Evolutionary conservation across 345 rosid species (phyloP).

Genomic region (Hibiscus syriacus): DNA sequence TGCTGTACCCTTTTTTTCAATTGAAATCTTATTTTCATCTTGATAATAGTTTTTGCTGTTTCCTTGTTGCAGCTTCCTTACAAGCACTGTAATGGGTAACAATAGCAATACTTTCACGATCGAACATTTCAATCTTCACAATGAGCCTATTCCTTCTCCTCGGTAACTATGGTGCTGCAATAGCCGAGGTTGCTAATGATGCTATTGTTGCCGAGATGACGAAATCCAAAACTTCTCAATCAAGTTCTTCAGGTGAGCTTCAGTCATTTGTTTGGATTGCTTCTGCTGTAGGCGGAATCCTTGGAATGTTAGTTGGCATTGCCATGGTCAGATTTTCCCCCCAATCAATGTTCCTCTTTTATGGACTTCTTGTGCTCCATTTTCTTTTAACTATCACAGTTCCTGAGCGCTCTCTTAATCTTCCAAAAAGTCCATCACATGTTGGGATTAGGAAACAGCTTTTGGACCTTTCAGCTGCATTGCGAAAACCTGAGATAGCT

Average conservation of each 20-base stretch:
- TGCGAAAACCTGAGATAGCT: constrained; percentile 58
- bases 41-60: background rate
- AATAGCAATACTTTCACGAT: constrained; percentile 48
- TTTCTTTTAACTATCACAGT: constrained; percentile 49
- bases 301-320: constrained; percentile 76
- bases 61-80: constrained; percentile 52
- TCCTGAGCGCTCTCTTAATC: constrained; percentile 55
- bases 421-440: constrained; percentile 40
- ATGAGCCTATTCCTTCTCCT: constrained; percentile 58
- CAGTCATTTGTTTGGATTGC: constrained; percentile 88
- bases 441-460: constrained; percentile 55
- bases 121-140: constrained; percentile 46
- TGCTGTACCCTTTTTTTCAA: background rate
- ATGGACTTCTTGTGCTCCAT: constrained; percentile 45
- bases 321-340: constrained; percentile 43
- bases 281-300: constrained; percentile 72
- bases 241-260: constrained; percentile 48
- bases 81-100: constrained; percentile 87
- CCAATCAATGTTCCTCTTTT: constrained; percentile 47
- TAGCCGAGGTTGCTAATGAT: constrained; percentile 90
- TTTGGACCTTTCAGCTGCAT: constrained; percentile 44
- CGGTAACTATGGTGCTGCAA: constrained; percentile 80
- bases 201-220: constrained; percentile 84
- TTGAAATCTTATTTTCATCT: background rate
- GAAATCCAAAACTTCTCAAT: constrained; percentile 32